These are phyloP conservation scores for Globisporangium sylvaticum DNA, from an alignment of 352 stramenopile genomes.

Conservation along the genomic window DNA sequence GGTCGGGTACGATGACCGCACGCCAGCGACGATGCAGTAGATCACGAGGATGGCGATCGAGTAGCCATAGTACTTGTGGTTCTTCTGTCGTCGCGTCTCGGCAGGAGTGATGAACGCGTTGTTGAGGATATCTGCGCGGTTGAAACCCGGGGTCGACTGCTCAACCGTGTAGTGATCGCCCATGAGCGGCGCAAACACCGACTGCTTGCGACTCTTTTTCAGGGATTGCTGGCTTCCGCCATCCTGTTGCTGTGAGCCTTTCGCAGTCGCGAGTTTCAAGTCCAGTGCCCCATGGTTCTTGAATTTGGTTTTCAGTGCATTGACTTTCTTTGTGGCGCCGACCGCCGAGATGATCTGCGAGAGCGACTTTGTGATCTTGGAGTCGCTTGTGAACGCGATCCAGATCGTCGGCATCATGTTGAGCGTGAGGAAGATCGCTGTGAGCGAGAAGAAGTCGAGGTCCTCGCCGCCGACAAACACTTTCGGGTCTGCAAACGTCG, in stretches of 20 bases:
- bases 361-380: slow-evolving; percentile 80
- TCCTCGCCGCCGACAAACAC: slow-evolving; percentile 63
- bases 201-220: slow-evolving; percentile 47
- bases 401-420: slow-evolving; percentile 91
- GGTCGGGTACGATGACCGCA: slow-evolving; percentile 50
- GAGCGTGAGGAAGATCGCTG: slow-evolving; percentile 73
- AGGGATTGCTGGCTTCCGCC: slow-evolving; percentile 5
- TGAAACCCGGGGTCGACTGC: slow-evolving; percentile 68
- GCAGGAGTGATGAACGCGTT: slow-evolving; percentile 70
- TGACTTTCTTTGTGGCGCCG: slow-evolving; percentile 72
- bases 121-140: slow-evolving; percentile 70
- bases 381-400: slow-evolving; percentile 88
- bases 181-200: slow-evolving; percentile 70
- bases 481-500: slow-evolving; percentile 73
- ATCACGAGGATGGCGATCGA: slow-evolving; percentile 43
- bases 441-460: slow-evolving; percentile 79
- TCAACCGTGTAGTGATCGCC: slow-evolving; percentile 78
- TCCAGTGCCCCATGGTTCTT: slow-evolving; percentile 78
- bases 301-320: slow-evolving; percentile 73
- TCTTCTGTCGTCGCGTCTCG: slow-evolving; percentile 40
- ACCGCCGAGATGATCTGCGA: slow-evolving; percentile 76
- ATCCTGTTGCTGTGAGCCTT: slow-evolving; percentile 13
- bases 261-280: slow-evolving; percentile 64
- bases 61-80: slow-evolving; percentile 48
- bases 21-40: slow-evolving; percentile 56